Percentiles rank a stretch among this genome's conserved stretches.
These are phyloP conservation scores for Schizophyllum amplum DNA, from an alignment of 1,284 basidiomycete species.

Conservation along the genomic window DNA sequence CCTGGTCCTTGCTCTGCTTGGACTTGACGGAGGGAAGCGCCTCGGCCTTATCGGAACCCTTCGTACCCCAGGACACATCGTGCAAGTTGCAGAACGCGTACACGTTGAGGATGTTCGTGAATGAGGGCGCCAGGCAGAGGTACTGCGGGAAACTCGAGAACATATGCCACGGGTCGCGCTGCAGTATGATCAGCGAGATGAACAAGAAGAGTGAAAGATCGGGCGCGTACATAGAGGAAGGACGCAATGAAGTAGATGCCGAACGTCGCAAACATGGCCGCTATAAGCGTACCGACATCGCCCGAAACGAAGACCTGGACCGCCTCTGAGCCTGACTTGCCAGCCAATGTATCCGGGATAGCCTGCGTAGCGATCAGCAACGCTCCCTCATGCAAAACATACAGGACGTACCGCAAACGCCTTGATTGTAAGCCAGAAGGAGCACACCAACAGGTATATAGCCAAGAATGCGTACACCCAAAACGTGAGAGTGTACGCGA, in stretches of 20 bases:
- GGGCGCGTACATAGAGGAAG: constrained; percentile 73
- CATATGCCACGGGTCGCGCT: constrained; percentile 98
- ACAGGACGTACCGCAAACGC: constrained; percentile 58
- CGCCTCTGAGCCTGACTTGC: constrained; percentile 33
- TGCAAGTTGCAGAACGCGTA: constrained; percentile 96
- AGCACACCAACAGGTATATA: constrained; percentile 78
- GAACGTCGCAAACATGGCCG: constrained; percentile 84
- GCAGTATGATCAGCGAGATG: constrained; percentile 7
- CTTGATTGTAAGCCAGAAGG: constrained; percentile 73
- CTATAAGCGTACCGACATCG: constrained; percentile 78
- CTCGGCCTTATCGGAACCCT: constrained; percentile 94
- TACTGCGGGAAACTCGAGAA: constrained; percentile 96
- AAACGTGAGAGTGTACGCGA: constrained; percentile 77
- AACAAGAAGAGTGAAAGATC: neutral
- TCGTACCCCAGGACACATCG: constrained; percentile 92
- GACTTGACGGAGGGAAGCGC: constrained; percentile 88
- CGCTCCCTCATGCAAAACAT: constrained; percentile 1
- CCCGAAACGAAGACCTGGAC: constrained; percentile 59
- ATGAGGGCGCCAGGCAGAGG: constrained; percentile 81
- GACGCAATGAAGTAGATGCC: constrained; percentile 82
- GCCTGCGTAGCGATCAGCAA: constrained; percentile 28
- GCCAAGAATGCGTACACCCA: constrained; percentile 77
- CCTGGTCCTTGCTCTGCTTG: constrained; percentile 71
- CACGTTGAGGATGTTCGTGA: constrained; percentile 92
- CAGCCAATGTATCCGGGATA: constrained; percentile 48